A percentile compares a stretch with the other conserved stretches of the same genome.
Conservation (phyloP, 164 flowering plant species). For the Dillenia suffruticosa region DNA sequence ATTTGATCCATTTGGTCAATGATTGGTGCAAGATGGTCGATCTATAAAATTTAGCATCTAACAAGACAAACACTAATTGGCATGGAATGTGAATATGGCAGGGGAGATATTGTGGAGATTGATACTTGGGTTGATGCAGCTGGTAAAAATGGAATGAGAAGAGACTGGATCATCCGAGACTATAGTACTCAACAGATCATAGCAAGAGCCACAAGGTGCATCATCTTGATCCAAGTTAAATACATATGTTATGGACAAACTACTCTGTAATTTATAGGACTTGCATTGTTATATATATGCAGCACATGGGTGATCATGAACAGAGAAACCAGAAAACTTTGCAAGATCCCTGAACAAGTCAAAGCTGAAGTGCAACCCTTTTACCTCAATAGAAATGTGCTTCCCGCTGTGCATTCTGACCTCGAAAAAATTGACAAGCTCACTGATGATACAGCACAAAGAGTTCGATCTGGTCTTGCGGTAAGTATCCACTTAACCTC, state of each 20-base stretch:
- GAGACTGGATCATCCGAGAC: constrained; percentile 79
- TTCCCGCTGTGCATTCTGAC: constrained; percentile 23
- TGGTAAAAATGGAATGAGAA: constrained; percentile 82
- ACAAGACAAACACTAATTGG: not conserved
- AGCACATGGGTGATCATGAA: constrained; percentile 85
- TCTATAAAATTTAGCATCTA: no score
- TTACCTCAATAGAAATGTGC: constrained; percentile 32
- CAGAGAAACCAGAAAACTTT: constrained; percentile 55
- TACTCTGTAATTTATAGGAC: not conserved
- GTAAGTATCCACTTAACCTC: constrained; percentile 32
- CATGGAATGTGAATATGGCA: constrained; percentile 15
- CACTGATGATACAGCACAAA: constrained; percentile 37
- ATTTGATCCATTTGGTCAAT: no score
- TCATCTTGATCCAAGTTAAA: not conserved
- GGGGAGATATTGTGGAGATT: constrained; percentile 83
- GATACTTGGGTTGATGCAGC: constrained; percentile 88
- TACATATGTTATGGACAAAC: not conserved
- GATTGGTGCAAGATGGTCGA: no score
- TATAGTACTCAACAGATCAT: constrained; percentile 48
- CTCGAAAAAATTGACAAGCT: constrained; percentile 47
- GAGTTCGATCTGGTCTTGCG: constrained; percentile 46
- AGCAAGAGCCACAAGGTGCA: constrained; percentile 76
- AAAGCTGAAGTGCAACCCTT: constrained; percentile 50
- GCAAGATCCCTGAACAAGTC: constrained; percentile 69
- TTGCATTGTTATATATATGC: constrained; percentile 8